These are phyloP conservation scores for Coniella lustricola DNA, from an alignment of 2,329 filamentous ascomycete species.

Conservation along the genomic window DNA sequence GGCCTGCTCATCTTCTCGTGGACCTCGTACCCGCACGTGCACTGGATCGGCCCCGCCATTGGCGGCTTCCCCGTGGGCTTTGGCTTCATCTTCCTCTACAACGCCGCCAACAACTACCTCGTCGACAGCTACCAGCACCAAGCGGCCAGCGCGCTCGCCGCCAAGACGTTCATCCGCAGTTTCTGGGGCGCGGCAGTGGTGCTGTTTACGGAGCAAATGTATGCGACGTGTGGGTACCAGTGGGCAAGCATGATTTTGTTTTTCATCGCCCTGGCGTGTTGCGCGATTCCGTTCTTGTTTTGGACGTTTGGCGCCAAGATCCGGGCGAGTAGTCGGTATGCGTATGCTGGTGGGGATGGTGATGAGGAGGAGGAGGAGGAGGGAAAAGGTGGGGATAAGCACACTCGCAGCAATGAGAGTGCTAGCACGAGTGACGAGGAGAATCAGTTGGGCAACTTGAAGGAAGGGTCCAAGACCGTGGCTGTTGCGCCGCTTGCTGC, in stretches of 20 bases:
- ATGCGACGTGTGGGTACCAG: slow-evolving; percentile 61
- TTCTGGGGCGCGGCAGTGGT: slow-evolving; percentile 76
- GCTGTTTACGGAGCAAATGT: slow-evolving; percentile 79
- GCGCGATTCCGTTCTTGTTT: slow-evolving; percentile 76
- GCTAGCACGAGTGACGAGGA: too few relatives aligned
- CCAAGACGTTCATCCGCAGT: slow-evolving; percentile 71
- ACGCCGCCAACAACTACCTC: slow-evolving; percentile 69
- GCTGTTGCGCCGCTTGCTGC: not conserved
- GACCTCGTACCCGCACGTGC: slow-evolving; percentile 56
- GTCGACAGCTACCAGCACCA: slow-evolving; percentile 60
- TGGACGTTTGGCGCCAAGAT: slow-evolving; percentile 70
- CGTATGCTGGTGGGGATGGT: slow-evolving; percentile 58
- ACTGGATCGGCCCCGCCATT: slow-evolving; percentile 66
- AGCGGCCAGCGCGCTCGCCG: slow-evolving; percentile 72
- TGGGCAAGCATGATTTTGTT: slow-evolving; percentile 70
- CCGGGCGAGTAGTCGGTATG: slow-evolving; percentile 61
- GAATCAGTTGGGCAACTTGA: too few relatives aligned
- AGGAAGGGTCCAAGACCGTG: not conserved
- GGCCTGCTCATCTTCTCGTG: slow-evolving; percentile 54
- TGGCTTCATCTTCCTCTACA: slow-evolving; percentile 79
- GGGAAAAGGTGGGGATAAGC: too few relatives aligned
- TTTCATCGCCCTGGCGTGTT: slow-evolving; percentile 71
- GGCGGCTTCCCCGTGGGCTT: slow-evolving; percentile 69
- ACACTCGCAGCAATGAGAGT: too few relatives aligned
- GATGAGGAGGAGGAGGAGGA: slow-evolving; percentile 35